These are phyloP conservation scores for Lagenidium giganteum DNA, from an alignment of 352 stramenopile species.

Conservation along the genomic window DNA sequence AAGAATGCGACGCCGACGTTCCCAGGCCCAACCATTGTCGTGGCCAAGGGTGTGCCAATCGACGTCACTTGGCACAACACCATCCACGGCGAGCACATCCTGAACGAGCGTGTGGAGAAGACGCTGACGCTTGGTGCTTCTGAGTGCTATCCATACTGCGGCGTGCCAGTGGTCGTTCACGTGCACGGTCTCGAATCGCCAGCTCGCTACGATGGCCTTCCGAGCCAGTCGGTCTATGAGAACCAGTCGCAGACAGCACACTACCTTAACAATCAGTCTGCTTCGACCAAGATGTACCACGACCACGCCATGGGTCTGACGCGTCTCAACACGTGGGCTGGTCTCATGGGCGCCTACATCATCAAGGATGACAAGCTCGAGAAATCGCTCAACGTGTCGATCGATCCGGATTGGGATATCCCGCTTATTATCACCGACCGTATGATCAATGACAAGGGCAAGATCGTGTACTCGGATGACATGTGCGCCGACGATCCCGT, in stretches of 20 bases:
- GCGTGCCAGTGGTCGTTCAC: constrained; percentile 49
- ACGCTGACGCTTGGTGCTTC: constrained; percentile 40
- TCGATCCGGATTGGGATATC: constrained; percentile 57
- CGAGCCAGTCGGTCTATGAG: constrained; percentile 48
- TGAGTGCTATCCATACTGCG: constrained; percentile 60
- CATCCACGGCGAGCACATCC: constrained; percentile 36
- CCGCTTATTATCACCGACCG: constrained; percentile 47
- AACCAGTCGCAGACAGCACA: constrained; percentile 51
- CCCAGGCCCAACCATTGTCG: constrained; percentile 29
- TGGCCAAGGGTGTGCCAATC: constrained; percentile 25
- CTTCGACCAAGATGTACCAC: constrained; percentile 67
- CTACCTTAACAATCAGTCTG: constrained; percentile 70
- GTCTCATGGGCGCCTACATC: constrained; percentile 55
- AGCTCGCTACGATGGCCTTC: constrained; percentile 54
- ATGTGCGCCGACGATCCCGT: constrained; percentile 33
- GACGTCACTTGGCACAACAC: constrained; percentile 37
- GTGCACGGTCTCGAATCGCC: constrained; percentile 66
- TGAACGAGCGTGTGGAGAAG: constrained; percentile 41
- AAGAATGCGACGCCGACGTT: constrained; percentile 18
- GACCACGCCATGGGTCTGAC: constrained; percentile 67
- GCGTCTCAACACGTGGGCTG: constrained; percentile 58
- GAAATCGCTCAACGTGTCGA: constrained; percentile 39
- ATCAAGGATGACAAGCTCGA: constrained; percentile 46
- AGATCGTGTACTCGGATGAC: constrained; percentile 65
- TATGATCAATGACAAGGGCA: constrained; percentile 41